Evolutionary conservation across 2,329 filamentous ascomycete genomes (phyloP).

Genomic region (Beauveria pseudobassiana): DNA sequence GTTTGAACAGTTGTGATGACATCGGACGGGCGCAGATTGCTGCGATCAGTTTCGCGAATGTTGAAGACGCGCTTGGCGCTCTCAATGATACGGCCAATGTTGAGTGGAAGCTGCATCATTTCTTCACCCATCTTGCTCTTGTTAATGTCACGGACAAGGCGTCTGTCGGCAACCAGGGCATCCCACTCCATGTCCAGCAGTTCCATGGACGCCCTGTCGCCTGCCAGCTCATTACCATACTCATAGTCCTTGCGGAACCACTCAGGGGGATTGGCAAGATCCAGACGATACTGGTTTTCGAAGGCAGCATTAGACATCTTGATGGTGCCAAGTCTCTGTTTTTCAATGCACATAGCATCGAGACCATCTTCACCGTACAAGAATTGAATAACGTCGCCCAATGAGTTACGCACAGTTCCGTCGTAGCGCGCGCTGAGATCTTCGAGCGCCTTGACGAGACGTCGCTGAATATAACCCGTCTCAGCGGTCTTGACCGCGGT

Average conservation of each 20-base stretch:
- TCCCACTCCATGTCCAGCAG: slow-evolving; percentile 87
- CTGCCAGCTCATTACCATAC: slow-evolving; percentile 76
- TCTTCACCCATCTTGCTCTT: slow-evolving; percentile 67
- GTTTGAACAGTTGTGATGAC: slow-evolving; percentile 73
- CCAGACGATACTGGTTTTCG: slow-evolving; percentile 72
- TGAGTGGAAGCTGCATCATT: slow-evolving; percentile 85
- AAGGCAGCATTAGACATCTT: slow-evolving; percentile 72
- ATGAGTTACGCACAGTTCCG: slow-evolving; percentile 91
- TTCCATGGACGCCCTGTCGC: slow-evolving; percentile 79
- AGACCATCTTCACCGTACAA: slow-evolving; percentile 96
- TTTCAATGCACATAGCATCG: slow-evolving; percentile 88
- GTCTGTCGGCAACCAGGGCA: slow-evolving; percentile 64
- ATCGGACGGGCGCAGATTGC: slow-evolving; percentile 81
- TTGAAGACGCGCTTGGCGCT: slow-evolving; percentile 86
- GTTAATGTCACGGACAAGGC: slow-evolving; percentile 63
- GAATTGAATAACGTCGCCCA: slow-evolving; percentile 95
- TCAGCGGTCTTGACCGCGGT: slow-evolving; percentile 99
- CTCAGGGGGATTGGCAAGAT: slow-evolving; percentile 54
- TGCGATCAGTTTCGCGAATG: slow-evolving; percentile 76
- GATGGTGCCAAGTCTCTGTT: slow-evolving; percentile 82
- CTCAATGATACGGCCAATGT: slow-evolving; percentile 84
- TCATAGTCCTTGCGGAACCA: slow-evolving; percentile 57
- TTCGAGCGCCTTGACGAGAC: slow-evolving; percentile 95
- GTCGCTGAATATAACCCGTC: slow-evolving; percentile 97
- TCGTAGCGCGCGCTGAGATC: slow-evolving; percentile 98